These are phyloP conservation scores for Candida mattraensis DNA, from an alignment of 805 yeast genomes.

Conservation along the genomic window DNA sequence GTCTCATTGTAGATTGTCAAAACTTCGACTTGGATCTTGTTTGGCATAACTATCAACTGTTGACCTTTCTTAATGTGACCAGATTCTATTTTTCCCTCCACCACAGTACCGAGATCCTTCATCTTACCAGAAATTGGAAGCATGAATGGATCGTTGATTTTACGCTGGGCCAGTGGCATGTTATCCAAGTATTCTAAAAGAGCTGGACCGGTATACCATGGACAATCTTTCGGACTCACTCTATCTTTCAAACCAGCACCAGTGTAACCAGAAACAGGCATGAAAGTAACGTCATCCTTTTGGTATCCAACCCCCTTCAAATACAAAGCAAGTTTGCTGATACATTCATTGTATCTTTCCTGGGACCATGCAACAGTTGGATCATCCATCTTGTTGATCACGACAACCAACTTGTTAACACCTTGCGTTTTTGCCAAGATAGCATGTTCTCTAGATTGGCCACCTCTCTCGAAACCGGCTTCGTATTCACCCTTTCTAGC, in stretches of 20 bases:
- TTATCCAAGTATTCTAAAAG: constrained; percentile 84
- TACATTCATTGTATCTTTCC: constrained; percentile 96
- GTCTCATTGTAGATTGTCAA: constrained; percentile 89
- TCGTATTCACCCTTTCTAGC: constrained; percentile 99
- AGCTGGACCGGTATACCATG: constrained; percentile 95
- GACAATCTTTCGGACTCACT: constrained; percentile 66
- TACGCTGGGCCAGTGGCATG: constrained; percentile 81
- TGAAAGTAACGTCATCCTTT: constrained; percentile 81
- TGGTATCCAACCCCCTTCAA: constrained; percentile 88
- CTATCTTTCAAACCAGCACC: constrained; percentile 96
- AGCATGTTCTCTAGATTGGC: constrained; percentile 98
- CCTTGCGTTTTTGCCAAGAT: constrained; percentile 97
- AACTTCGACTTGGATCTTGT: constrained; percentile 79
- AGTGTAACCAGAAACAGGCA: constrained; percentile 98
- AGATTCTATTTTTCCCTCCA: constrained; percentile 97
- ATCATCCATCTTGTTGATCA: constrained; percentile 98
- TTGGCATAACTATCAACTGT: constrained; percentile 86
- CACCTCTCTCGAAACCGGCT: constrained; percentile 98
- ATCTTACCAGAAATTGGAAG: constrained; percentile 91
- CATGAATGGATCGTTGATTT: constrained; percentile 94
- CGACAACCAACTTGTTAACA: constrained; percentile 90
- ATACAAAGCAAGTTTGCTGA: constrained; percentile 70
- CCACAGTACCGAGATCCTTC: constrained; percentile 96
- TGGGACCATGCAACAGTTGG: constrained; percentile 95
- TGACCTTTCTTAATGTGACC: constrained; percentile 87